These are phyloP conservation scores for Aspergillus piperis DNA, from an alignment of 2,329 filamentous ascomycete species.

Conservation along the genomic window DNA sequence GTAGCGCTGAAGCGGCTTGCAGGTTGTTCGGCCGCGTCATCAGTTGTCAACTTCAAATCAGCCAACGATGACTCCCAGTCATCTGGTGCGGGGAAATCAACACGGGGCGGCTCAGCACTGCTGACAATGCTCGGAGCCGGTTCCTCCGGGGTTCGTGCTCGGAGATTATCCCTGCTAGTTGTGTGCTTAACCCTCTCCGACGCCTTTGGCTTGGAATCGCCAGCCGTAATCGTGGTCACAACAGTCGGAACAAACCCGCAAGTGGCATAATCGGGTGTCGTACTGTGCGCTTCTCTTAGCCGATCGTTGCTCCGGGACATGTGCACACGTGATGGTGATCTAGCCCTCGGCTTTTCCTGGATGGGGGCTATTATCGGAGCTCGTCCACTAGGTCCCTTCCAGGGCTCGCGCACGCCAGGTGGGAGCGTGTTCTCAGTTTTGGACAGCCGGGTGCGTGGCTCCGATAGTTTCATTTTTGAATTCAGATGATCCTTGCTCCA, in stretches of 20 bases:
- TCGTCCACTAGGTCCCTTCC: conserved; percentile 73
- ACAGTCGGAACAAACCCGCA: conserved; percentile 31
- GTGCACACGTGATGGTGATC: conserved; percentile 56
- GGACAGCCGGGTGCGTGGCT: conserved; percentile 37
- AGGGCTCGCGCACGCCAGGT: conserved; percentile 55
- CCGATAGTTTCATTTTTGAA: conserved; percentile 37
- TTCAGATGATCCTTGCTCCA: conserved; percentile 42
- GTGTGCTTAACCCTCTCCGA: conserved; percentile 14
- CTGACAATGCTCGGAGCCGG: conserved; percentile 15
- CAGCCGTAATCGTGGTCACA: conserved; percentile 37
- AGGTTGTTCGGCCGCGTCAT: conserved; percentile 49
- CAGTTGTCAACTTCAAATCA: conserved; percentile 40
- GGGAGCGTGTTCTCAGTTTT: conserved; percentile 37
- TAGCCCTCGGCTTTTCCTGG: conserved; percentile 58
- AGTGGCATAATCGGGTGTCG: conserved; percentile 30
- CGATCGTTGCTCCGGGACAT: conserved; percentile 24
- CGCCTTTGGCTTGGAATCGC: conserved; percentile 20
- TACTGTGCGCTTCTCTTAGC: conserved; percentile 27
- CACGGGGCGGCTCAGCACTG: conserved; percentile 23
- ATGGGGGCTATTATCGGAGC: conserved; percentile 65
- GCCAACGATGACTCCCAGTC: conserved; percentile 36
- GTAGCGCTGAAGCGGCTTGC: conserved; percentile 65
- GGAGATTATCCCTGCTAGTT: conserved; percentile 37
- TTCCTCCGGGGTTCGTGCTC: conserved; percentile 21
- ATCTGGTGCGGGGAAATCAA: conserved; percentile 28